A percentile compares a stretch with the other conserved stretches of the same genome.
Conservation (phyloP, 352 stramenopile species). For the Pseudoperonospora humuli region DNA sequence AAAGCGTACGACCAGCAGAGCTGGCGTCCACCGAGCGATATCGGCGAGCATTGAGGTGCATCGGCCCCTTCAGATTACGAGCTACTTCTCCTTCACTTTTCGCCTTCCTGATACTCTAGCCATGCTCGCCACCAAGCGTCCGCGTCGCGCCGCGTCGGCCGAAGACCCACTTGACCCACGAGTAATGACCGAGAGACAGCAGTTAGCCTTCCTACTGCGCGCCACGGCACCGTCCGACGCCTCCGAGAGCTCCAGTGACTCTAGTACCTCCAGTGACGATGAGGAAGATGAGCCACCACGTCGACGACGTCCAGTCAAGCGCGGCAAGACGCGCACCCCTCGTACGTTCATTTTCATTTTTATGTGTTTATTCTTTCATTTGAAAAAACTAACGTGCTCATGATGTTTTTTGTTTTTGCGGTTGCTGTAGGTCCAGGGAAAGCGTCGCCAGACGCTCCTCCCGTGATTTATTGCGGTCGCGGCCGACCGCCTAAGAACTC, state of each 20-base stretch:
- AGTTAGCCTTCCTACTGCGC: conserved; percentile 75
- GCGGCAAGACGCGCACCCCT: conserved; percentile 18
- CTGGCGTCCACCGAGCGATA: conserved; percentile 26
- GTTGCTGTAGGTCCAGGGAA: conserved; percentile 14
- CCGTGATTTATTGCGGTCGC: conserved; percentile 32
- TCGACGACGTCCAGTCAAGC: conserved; percentile 19
- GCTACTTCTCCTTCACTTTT: background rate
- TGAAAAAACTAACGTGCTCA: conserved; percentile 5
- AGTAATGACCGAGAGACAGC: conserved; percentile 79
- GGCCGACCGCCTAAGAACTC: conserved; percentile 38
- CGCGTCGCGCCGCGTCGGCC: conserved; percentile 15
- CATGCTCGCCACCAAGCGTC: conserved; percentile 26
- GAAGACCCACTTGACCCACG: conserved; percentile 41
- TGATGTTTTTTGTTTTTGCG: conserved; percentile 1
- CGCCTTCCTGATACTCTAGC: background rate
- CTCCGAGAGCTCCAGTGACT: conserved; percentile 21
- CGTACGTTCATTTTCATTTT: too few relatives aligned
- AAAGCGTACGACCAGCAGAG: conserved; percentile 10
- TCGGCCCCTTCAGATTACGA: conserved; percentile 2
- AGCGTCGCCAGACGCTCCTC: conserved; percentile 15
- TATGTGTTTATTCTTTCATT: too few relatives aligned
- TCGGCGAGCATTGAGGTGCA: conserved; percentile 20
- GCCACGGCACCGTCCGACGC: conserved; percentile 54
- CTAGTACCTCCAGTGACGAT: conserved; percentile 26
- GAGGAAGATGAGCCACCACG: conserved; percentile 18